Evolutionary conservation across 2,329 filamentous ascomycete species (phyloP), one percentile per base, ranked within the genome.

Genomic region (Diaporthe longicolla): DNA sequence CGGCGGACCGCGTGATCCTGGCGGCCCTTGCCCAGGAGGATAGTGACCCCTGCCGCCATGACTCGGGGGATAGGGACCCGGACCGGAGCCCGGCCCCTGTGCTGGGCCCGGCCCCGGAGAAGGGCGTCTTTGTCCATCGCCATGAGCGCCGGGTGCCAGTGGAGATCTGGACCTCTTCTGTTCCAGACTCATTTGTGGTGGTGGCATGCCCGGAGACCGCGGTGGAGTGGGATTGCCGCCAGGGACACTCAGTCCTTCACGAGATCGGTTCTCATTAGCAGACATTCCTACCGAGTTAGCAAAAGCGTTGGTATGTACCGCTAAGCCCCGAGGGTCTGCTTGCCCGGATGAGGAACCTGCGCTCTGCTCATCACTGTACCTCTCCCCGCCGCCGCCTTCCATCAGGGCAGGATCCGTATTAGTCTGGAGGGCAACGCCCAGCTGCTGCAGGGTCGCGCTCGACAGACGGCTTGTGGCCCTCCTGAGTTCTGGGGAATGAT

Each of bases 381-480:
- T 73, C 75, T 81, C 74, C 8, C 43, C 48, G 17, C 70, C 48
- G 15, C 70, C 70, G 13, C 74, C 74, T 74, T 75, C 74, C 29
- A 66, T 74, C 74, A 72, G 40, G 26, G 72, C 74, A 29, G 74
- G 74, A 29, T 75, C 74, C 24, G 70, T 74, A 61, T 48, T 37
- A 4, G 68, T 74, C 55, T 75, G 65, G 26, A 75, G 72, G 59
- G 93, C 93, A 77, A 92, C 93, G 43, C 91, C 91, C 81, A 98
- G 87, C 80, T 98, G 95, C 58, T 92, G 89, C 59, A 98, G 87
- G 0, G 96, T 98, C 1, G 91, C 92, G 77, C 88, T 90, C 35
- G 97, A 98, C 81, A 98, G 92, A 29, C 95, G 92, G 78, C 93
- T 95, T 78, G 95, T 97, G 69, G 94, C 94, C 76, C 92, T 92